phyloP scores from a whole-genome alignment of 2,329 filamentous ascomycete genomes.

The Trichoderma cornu-damae region DNA sequence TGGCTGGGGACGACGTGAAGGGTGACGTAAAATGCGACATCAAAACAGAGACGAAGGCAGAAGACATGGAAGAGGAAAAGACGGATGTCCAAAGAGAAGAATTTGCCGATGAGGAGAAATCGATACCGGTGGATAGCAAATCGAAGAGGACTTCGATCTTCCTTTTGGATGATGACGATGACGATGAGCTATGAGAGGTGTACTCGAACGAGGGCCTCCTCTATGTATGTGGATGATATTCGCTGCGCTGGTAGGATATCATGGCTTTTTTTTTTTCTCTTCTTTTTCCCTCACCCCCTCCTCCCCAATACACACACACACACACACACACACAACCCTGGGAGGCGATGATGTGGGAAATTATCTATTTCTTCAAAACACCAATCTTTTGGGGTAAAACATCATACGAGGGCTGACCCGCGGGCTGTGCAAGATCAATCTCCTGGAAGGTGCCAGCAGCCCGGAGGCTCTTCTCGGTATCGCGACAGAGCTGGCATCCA shows the following conservation, averaged over 20 bases:
- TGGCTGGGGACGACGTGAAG: conserved; percentile 2
- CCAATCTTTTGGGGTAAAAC: conserved; percentile 48
- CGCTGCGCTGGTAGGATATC: not conserved
- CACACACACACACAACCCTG: too few species aligned
- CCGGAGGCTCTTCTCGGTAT: conserved; percentile 43
- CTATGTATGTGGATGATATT: not conserved
- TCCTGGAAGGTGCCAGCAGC: conserved; percentile 47
- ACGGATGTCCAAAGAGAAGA: conserved; percentile 16
- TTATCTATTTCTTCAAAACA: conserved; percentile 46
- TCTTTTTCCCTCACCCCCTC: too few species aligned
- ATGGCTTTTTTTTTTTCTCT: not conserved
- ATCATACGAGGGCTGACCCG: conserved; percentile 39
- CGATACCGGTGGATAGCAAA: conserved; percentile 22
- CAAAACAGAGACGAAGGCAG: conserved; percentile 14
- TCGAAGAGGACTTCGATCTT: conserved; percentile 34
- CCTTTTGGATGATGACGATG: conserved; percentile 36
- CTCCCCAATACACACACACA: too few species aligned
- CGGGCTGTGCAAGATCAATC: conserved; percentile 43
- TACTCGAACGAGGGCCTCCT: not conserved
- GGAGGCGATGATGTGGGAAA: not conserved
- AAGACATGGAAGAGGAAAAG: conserved; percentile 22
- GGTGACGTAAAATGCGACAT: conserved; percentile 22
- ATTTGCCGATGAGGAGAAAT: conserved; percentile 20
- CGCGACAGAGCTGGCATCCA: conserved; percentile 47
- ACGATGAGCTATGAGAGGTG: conserved; percentile 34